Percentiles rank a stretch among this genome's conserved stretches.
Evolutionary conservation across 2,329 filamentous ascomycete species (phyloP).

Genomic region (Proliferodiscus dingleyae): DNA sequence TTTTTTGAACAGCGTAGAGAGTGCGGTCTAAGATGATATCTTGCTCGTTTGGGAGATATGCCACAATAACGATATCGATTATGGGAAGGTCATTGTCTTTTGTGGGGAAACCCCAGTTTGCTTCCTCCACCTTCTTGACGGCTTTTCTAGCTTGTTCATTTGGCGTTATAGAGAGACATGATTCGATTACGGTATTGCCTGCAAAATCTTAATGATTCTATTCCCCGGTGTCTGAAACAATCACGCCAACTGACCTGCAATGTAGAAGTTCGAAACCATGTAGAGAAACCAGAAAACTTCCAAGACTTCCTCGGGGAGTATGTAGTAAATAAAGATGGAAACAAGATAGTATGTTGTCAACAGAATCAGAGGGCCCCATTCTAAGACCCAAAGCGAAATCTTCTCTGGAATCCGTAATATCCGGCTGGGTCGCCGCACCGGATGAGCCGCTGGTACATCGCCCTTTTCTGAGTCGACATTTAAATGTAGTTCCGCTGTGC

Average conservation of each 20-base stretch:
- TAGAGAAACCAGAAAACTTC: slow-evolving; percentile 42
- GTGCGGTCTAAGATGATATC: slow-evolving; percentile 45
- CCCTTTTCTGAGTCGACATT: not conserved
- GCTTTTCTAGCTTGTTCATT: slow-evolving; percentile 34
- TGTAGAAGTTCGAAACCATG: slow-evolving; percentile 40
- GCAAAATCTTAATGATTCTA: slow-evolving; percentile 30
- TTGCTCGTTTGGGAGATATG: slow-evolving; percentile 46
- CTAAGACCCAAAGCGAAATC: no score
- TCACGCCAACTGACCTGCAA: slow-evolving; percentile 28
- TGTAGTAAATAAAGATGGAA: slow-evolving; percentile 38
- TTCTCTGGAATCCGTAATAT: no score
- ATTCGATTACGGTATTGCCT: slow-evolving; percentile 38
- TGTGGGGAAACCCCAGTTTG: slow-evolving; percentile 38
- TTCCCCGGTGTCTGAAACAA: no score
- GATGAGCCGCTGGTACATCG: no score
- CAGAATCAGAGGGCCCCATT: slow-evolving; percentile 14
- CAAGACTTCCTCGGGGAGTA: slow-evolving; percentile 33
- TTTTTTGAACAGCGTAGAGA: slow-evolving; percentile 41
- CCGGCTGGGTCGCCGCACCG: no score
- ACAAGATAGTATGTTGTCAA: slow-evolving; percentile 39
- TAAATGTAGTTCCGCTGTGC: not conserved
- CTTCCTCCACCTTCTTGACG: slow-evolving; percentile 34
- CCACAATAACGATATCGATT: slow-evolving; percentile 44
- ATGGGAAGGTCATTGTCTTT: slow-evolving; percentile 37
- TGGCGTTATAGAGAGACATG: slow-evolving; percentile 36